Base-by-base conservation (phyloP, 352 stramenopile species). In the Phytophthora pseudosyringae region DNA sequence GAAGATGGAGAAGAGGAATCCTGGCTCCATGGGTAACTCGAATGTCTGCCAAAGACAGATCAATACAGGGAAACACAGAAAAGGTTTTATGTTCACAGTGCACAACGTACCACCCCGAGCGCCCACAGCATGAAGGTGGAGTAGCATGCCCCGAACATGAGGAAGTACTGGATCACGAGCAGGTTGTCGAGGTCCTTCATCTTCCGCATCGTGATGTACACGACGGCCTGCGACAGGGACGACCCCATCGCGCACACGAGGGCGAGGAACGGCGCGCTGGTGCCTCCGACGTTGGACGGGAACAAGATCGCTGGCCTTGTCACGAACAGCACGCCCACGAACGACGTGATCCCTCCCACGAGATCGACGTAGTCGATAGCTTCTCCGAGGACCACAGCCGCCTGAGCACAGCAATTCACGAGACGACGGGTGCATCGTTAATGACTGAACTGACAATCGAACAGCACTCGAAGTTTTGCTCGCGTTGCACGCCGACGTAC, bases 131-230 rank as follows among this genome's bases (percentile, higher is more conserved):
- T 64, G 7, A 57, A 46, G 4, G 59, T 52, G 11, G 80, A 83
- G 44, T 75, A 74, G 3, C 18, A 47, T 7, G 71, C 65, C 12
- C 75, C 73, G 12, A 80, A 73, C 21, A 86, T 16, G 9, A 84
- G 63, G 40, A 89, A 81, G 50, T 85, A 85, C 47, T 85, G 70
- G 33, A 73, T 73, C 33, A 83, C 69, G 1, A 69, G 55, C 48
- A 81, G 47, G 33, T 71, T 72, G 36, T 89, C 62, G 6, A 89
- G 52, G 12, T 79, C 67, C 25, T 74, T 69, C 50, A 89, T 71
- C 61, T 81, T 83, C 26, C 80, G 75, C 60, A 86, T 76, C 29
- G 52, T 43, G 47, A 85, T 77, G 62, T 80, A 86, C 28, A 81
- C 72, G 46, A 79, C 50, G 1, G 75, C 77, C 28, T 83, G 64